Conservation (phyloP, 495 filamentous ascomycete species). For the Hypoxylon lenormandii region DNA sequence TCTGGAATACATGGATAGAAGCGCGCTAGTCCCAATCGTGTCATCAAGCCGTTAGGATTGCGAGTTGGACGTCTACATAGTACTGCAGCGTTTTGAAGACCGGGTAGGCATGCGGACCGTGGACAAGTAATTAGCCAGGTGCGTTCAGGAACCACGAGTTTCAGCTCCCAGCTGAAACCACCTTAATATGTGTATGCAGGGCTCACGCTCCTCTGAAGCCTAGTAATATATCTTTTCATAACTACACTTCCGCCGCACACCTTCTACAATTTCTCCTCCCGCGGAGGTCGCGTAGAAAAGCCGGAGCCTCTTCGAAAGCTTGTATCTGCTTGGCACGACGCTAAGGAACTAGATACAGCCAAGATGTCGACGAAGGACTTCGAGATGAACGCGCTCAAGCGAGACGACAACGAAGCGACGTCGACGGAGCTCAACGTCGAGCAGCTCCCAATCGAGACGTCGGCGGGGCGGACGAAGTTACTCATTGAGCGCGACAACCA, state of each 20-base stretch:
- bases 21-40: background rate
- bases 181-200: background rate
- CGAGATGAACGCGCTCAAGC: slow-evolving; percentile 16
- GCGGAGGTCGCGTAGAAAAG: background rate
- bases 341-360: background rate
- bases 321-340: background rate
- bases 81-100: background rate
- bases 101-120: background rate
- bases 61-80: background rate
- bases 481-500: slow-evolving; percentile 9
- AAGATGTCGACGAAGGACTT: slow-evolving; percentile 14
- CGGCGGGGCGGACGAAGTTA: background rate
- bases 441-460: background rate
- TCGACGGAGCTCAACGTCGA: slow-evolving; percentile 9
- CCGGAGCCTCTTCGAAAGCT: background rate
- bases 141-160: background rate
- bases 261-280: background rate
- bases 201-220: background rate
- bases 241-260: background rate
- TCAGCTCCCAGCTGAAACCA: slow-evolving; percentile 7
- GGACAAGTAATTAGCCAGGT: background rate
- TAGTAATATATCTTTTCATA: background rate
- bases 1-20: background rate
- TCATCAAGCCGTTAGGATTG: background rate
- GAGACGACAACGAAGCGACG: background rate